These are phyloP conservation scores for Chlamydomonas schloesseri DNA, from an alignment of 139 green algal genomes.

Conservation along the genomic window DNA sequence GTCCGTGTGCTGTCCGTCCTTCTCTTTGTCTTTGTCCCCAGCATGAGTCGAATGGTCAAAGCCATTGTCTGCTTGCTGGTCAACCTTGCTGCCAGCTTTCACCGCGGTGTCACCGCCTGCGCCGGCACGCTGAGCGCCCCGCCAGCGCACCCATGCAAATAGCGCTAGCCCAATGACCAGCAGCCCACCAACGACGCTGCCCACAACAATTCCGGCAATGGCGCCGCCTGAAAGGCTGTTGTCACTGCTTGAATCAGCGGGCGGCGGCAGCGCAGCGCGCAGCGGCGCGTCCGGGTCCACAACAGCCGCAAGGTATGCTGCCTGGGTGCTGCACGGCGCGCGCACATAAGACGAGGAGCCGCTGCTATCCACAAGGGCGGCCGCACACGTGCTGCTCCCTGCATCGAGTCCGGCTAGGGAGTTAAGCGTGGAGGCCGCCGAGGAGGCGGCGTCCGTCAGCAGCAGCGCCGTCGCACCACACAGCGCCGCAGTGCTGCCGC, in stretches of 20 bases:
- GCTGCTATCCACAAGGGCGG: not conserved
- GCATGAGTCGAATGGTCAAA: too few relatives aligned
- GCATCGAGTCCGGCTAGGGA: not conserved
- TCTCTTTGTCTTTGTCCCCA: too few relatives aligned
- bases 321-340: not conserved
- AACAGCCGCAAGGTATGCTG: not conserved
- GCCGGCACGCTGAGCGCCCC: too few relatives aligned
- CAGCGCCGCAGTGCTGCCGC: not conserved
- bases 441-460: not conserved
- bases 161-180: not conserved
- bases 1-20: too few relatives aligned
- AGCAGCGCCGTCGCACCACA: not conserved
- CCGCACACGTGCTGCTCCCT: not conserved
- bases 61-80: too few relatives aligned
- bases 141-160: too few relatives aligned
- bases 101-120: too few relatives aligned
- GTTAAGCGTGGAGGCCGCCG: not conserved
- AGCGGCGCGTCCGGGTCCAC: not conserved
- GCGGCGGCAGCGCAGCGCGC: not conserved
- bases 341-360: not conserved
- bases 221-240: not conserved
- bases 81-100: too few relatives aligned
- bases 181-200: not conserved
- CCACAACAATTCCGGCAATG: not conserved
- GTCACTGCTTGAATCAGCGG: not conserved